These are phyloP conservation scores for Pythium angustatum DNA, from an alignment of 352 stramenopile genomes.

Conservation along the genomic window DNA sequence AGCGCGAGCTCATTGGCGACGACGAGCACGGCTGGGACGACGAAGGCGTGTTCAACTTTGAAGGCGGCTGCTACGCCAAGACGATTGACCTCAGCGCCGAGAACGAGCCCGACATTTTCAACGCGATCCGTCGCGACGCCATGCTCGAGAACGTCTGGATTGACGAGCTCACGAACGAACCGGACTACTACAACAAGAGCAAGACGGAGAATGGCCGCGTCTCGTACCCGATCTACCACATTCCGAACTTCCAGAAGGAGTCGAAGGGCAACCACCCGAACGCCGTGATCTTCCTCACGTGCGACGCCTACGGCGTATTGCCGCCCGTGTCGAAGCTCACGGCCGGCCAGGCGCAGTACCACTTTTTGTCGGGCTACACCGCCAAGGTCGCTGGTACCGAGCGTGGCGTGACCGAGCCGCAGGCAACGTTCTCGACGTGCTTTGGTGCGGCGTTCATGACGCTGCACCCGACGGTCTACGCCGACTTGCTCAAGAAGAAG, in stretches of 20 bases:
- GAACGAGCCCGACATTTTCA: conserved; percentile 96
- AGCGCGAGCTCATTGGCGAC: conserved; percentile 93
- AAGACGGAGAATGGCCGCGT: conserved; percentile 63
- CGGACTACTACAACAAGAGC: conserved; percentile 58
- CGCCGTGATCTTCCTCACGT: conserved; percentile 95
- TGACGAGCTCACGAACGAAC: conserved; percentile 40
- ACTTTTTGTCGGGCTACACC: conserved; percentile 77
- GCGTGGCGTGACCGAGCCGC: conserved; percentile 50
- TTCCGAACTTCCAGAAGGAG: conserved; percentile 47
- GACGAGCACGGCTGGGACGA: conserved; percentile 78
- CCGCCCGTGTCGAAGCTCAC: conserved; percentile 93
- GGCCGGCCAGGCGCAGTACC: conserved; percentile 95
- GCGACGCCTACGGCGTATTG: conserved; percentile 95
- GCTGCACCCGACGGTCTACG: conserved; percentile 56
- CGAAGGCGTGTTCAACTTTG: conserved; percentile 96
- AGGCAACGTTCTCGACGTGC: conserved; percentile 58
- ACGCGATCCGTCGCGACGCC: conserved; percentile 43
- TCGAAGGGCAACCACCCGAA: conserved; percentile 63
- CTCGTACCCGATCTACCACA: conserved; percentile 63
- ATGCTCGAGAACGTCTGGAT: conserved; percentile 66
- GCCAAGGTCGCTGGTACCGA: conserved; percentile 60
- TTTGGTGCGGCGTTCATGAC: conserved; percentile 62
- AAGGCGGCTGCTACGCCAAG: conserved; percentile 98
- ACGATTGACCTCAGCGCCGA: conserved; percentile 93
- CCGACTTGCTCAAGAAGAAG: conserved; percentile 61